Base-by-base conservation (phyloP, 345 rosid species). In the Eucalyptus sp. region DNA sequence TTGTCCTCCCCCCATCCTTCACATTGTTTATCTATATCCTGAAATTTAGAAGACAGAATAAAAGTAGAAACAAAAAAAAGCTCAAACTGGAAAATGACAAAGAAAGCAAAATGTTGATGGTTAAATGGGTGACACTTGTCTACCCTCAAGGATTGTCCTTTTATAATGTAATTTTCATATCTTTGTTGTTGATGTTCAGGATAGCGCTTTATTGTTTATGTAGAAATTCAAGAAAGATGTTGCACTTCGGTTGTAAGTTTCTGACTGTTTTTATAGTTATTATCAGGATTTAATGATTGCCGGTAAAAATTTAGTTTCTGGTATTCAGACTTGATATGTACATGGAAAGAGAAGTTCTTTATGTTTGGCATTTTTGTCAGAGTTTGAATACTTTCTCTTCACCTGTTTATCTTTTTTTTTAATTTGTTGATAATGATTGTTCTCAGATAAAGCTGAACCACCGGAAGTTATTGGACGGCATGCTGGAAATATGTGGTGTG, bases 401-500 rank as follows among this genome's bases (percentile, higher is more conserved):
- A 31, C 13, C 62, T 51, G 60, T 50, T 86, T 86, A 27, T 50
- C 20, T 31, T 8, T 86, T 1, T 16, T 50, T 50, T 14, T 50
- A 4, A 51, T 51, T 50, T 51, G 54, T 33, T 33, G 46, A 58
- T 51, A 58, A 31, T 10, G 62, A 16, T 52, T 50, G 17, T 86
- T 86, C 29, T 86, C 94, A 97, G 98, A 93, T 98, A 90, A 98
- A 98, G 92, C 90, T 98, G 91, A 97, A 95, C 90, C 99, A 97
- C 89, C 93, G 98, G 50, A 96, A 95, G 95, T 92, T 97, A 91
- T 93, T 97, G 80, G 99, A 97, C 92, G 98, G 99, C 41, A 96
- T 97, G 97, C 86, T 97, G 92, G 96, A 97, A 90, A 97, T 97
- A 90, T 97, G 99, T 91, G 98, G 98, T 62, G 99, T 97, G 87